phyloP scores from a whole-genome alignment of 148 eudicot genomes.

The Persicaria tinctoria region DNA sequence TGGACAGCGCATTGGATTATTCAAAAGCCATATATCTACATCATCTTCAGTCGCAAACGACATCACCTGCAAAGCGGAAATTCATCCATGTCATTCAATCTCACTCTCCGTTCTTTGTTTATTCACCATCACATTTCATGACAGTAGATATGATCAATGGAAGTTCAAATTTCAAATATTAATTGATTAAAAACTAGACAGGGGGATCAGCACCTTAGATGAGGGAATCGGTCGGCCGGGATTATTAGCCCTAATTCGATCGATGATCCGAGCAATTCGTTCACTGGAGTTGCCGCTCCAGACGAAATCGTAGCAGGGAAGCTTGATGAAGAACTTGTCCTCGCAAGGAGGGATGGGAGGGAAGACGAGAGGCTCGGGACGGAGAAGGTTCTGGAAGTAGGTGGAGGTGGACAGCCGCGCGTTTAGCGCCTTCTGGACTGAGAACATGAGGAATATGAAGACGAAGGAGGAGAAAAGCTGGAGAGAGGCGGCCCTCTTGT shows the following conservation, averaged over 20 bases:
- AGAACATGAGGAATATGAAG: conserved; percentile 23
- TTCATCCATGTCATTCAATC: background rate
- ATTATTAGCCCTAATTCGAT: conserved; percentile 48
- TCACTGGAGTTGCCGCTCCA: conserved; percentile 56
- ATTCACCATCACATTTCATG: no score
- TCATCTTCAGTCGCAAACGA: conserved; percentile 50
- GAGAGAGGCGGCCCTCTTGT: conserved; percentile 17
- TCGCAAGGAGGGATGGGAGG: conserved; percentile 24
- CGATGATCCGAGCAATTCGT: conserved; percentile 29
- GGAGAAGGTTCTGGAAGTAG: background rate
- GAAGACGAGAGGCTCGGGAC: background rate
- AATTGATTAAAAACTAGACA: no score
- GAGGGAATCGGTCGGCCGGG: conserved; percentile 60
- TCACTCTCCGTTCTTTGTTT: no score
- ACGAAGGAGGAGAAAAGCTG: conserved; percentile 22
- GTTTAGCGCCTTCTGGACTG: conserved; percentile 10
- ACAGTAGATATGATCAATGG: no score
- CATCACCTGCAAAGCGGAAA: conserved; percentile 36
- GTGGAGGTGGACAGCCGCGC: conserved; percentile 2
- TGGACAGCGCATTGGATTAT: conserved; percentile 63
- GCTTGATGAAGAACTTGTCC: conserved; percentile 19
- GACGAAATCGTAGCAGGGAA: conserved; percentile 30
- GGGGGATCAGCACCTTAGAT: conserved; percentile 31
- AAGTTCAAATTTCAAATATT: no score
- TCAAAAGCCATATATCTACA: conserved; percentile 76